These are phyloP conservation scores for Phytophthora multivora DNA, from an alignment of 352 stramenopile genomes.

Conservation along the genomic window DNA sequence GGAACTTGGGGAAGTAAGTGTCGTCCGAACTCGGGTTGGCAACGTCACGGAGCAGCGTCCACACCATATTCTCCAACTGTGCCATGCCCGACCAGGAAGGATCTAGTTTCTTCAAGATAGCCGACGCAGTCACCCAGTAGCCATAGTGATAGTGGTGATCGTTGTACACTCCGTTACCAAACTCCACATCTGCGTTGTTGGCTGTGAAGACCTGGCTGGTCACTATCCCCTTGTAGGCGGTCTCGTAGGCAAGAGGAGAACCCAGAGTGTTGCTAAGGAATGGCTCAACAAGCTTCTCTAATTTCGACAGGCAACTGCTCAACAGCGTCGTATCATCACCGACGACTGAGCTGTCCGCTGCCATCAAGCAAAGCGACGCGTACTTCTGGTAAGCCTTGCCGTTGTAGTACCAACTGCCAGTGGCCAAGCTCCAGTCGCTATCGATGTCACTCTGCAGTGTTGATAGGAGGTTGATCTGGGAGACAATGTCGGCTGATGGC, in stretches of 20 bases:
- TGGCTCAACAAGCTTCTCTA: constrained; percentile 55
- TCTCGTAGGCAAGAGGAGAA: constrained; percentile 74
- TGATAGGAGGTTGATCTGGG: constrained; percentile 44
- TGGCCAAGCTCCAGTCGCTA: constrained; percentile 47
- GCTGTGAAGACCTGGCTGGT: constrained; percentile 56
- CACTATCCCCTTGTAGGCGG: constrained; percentile 69
- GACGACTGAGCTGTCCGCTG: constrained; percentile 52
- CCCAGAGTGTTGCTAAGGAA: constrained; percentile 67
- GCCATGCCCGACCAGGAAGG: constrained; percentile 59
- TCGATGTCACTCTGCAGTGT: constrained; percentile 63
- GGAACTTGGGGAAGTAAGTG: constrained; percentile 71
- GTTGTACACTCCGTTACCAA: constrained; percentile 85
- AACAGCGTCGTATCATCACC: constrained; percentile 57
- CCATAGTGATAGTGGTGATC: constrained; percentile 87
- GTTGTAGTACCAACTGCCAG: constrained; percentile 79
- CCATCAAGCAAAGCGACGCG: constrained; percentile 77
- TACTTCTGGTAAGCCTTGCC: constrained; percentile 85
- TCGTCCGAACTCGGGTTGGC: constrained; percentile 67
- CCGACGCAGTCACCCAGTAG: constrained; percentile 76
- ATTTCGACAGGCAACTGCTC: constrained; percentile 60
- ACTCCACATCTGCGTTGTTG: constrained; percentile 67
- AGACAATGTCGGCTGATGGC: constrained; percentile 36
- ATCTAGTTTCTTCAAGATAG: constrained; percentile 72
- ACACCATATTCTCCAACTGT: constrained; percentile 70
- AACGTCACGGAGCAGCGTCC: constrained; percentile 73